Base-by-base conservation (phyloP, 2,329 filamentous ascomycete species). In the Ophiostoma pallidulum region DNA sequence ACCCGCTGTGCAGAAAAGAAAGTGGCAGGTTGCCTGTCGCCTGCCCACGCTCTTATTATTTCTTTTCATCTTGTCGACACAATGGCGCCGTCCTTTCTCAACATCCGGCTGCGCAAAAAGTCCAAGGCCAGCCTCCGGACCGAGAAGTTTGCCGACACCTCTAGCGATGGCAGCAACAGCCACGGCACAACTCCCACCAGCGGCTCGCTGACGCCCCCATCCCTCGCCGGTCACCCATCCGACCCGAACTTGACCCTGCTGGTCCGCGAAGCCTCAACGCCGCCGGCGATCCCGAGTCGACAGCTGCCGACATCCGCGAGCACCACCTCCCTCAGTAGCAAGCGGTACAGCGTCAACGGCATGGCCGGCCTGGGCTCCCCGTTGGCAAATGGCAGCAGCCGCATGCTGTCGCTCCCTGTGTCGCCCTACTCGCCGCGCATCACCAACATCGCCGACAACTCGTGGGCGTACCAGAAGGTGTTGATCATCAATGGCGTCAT, bases 391-490 rank as follows among this genome's bases (percentile, higher is more conserved):
- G 75, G 75, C 51, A 77, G 74, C 59, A 50, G 74, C 51, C 78
- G 74, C 58, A 14, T 57, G 16, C 71, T 67, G 47, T 74, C 69
- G 53, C 66, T 77, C 52, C 78, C 83, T 8, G 75, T 81, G 16
- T 95, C 89, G 46, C 80, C 83, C 37, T 91, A 86, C 66, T 85
- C 88, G 26, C 90, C 91, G 20, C 79, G 80, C 57, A 78, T 96
- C 33, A 69, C 82, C 37, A 95, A 90, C 29, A 72, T 95, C 33
- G 72, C 78, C 9, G 87, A 95, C 54, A 86, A 84, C 56, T 82
- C 86, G 50, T 94, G 88, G 85, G 89, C 94, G 18, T 87, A 94
- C 60, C 89, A 96, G 70, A 96, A 95, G 62, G 77, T 94, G 8
- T 72, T 96, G 18, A 75, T 92, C 20, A 73, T 96, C 40, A 80